Percentiles rank a stretch among this genome's conserved stretches.
Evolutionary conservation across 306 rosid species (phyloP).

Genomic region (Cicer chorassanicum): DNA sequence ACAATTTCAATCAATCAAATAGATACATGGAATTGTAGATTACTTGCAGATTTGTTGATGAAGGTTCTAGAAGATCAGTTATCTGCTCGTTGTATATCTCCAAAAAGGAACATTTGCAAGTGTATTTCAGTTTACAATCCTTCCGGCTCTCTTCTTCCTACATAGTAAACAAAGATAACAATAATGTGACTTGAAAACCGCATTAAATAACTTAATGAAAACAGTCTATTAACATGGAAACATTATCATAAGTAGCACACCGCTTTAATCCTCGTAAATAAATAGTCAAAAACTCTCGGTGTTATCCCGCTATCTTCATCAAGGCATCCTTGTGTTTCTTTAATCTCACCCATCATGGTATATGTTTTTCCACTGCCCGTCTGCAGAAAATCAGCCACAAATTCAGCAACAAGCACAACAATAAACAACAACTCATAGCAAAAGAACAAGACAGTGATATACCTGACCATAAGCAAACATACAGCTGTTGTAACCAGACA

Average conservation of each 20-base stretch:
- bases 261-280: constrained; percentile 71
- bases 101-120: constrained; percentile 90
- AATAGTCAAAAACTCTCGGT: constrained; percentile 84
- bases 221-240: constrained; percentile 34
- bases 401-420: constrained; percentile 39
- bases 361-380: constrained; percentile 98
- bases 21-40: constrained; percentile 40
- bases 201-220: neutral
- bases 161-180: constrained; percentile 30
- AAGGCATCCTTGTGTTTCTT: constrained; percentile 67
- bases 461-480: constrained; percentile 99
- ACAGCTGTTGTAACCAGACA: constrained; percentile 96
- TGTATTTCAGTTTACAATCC: constrained; percentile 75
- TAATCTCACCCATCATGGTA: constrained; percentile 96
- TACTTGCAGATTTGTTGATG: constrained; percentile 91
- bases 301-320: constrained; percentile 82
- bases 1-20: constrained; percentile 37
- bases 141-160: constrained; percentile 83
- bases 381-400: constrained; percentile 56
- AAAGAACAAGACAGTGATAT: constrained; percentile 30
- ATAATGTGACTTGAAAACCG: constrained; percentile 16
- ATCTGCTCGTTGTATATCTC: constrained; percentile 98
- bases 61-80: constrained; percentile 93
- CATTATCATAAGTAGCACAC: constrained; percentile 48
- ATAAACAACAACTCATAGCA: constrained; percentile 28